Base-by-base conservation (phyloP, 2,329 filamentous ascomycete species). In the Ascochyta rabiei region DNA sequence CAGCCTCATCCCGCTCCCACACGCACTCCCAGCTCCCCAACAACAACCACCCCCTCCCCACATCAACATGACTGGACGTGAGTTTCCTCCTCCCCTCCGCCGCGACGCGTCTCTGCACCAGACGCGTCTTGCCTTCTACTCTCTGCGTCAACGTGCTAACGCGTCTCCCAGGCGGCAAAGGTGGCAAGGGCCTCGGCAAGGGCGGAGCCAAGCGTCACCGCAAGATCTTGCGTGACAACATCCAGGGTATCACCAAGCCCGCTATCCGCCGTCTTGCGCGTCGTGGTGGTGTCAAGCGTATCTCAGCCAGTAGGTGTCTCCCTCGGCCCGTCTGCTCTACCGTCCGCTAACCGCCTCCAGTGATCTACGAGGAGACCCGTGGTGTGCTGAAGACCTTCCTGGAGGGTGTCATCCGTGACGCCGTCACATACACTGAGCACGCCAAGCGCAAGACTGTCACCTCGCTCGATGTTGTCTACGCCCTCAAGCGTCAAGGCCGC, bases 361-460 rank as follows among this genome's bases (percentile, higher is more conserved):
- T 90, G 86, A 90, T 90, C 80, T 90, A 90, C 82, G 87, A 89
- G 78, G 87, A 90, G 82, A 90, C 87, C 62, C 87, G 87, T 67
- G 86, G 86, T 82, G 87, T 90, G 61, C 85, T 90, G 72, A 90
- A 90, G 84, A 87, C 87, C 67, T 90, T 89, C 85, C 86, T 90
- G 64, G 87, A 89, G 80, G 83, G 84, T 72, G 87, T 90, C 77
- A 90, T 90, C 72, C 87, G 87, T 76, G 87, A 90, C 64, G 87
- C 87, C 61, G 87, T 90, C 79, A 90, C 87, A 74, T 90, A 90
- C 82, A 90, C 87, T 51, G 87, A 90, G 81, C 87, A 90, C 81
- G 88, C 88, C 80, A 90, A 90, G 86, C 86, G 88, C 79, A 90
- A 90, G 86, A 90, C 88, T 13, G 88, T 90, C 77, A 90, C 84